Conservation (phyloP, 1,284 basidiomycete genomes). For the Amylostereum areolatum region DNA sequence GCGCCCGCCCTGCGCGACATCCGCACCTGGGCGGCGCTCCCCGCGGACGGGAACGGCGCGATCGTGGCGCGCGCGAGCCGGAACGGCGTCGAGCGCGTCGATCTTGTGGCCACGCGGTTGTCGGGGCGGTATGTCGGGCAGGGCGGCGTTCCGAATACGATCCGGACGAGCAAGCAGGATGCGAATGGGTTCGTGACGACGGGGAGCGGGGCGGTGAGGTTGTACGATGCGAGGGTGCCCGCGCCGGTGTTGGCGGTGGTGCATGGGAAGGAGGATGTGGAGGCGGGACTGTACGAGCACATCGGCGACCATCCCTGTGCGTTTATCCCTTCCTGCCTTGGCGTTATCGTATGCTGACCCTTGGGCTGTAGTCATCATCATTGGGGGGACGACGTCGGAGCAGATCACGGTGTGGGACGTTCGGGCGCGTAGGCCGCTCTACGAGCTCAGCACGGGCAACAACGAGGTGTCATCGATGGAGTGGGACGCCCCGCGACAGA, state of each 20-base stretch:
- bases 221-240: conserved; percentile 30
- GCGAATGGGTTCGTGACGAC: conserved; percentile 31
- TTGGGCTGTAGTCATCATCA: not conserved
- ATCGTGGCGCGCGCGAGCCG: not conserved
- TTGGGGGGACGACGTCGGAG: conserved; percentile 1
- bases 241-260: conserved; percentile 20
- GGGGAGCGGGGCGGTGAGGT: conserved; percentile 26
- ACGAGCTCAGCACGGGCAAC: conserved; percentile 6
- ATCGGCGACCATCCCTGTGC: conserved; percentile 9
- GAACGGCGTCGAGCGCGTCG: conserved; percentile 16
- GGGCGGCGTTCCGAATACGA: conserved; percentile 23
- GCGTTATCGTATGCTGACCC: too few relatives aligned
- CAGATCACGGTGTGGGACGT: conserved; percentile 6
- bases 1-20: too few relatives aligned
- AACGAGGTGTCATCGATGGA: not conserved
- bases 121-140: conserved; percentile 32
- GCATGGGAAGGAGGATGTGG: not conserved
- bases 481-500: conserved; percentile 2
- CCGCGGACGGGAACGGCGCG: too few relatives aligned
- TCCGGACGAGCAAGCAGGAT: conserved; percentile 28
- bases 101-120: conserved; percentile 20
- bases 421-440: not conserved
- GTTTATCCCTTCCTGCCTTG: not conserved
- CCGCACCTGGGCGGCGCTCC: too few relatives aligned
- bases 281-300: conserved; percentile 6